phyloP scores from a whole-genome alignment of 2,329 filamentous ascomycete species.

The Claviceps purpurea region DNA sequence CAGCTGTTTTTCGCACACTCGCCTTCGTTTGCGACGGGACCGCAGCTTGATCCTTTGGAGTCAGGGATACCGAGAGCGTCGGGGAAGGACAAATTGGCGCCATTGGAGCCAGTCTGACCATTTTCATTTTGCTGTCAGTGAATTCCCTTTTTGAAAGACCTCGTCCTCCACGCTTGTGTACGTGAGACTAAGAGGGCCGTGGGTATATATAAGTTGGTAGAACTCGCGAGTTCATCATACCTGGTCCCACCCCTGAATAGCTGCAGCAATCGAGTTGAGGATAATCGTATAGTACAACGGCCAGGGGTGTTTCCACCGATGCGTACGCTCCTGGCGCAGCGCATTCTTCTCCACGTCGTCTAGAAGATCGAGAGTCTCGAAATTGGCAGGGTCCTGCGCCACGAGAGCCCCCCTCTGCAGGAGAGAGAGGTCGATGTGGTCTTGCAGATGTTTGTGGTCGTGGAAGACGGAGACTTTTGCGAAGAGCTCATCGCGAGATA shows the following conservation, averaged over 20 bases:
- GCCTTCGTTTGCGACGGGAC: conserved; percentile 21
- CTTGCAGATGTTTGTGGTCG: conserved; percentile 28
- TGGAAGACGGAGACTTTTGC: conserved; percentile 42
- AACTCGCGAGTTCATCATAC: conserved; percentile 7
- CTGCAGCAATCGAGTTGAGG: conserved; percentile 39
- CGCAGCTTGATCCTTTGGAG: conserved; percentile 15
- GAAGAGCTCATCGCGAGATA: conserved; percentile 38
- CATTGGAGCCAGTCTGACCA: conserved; percentile 29
- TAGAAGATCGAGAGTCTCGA: conserved; percentile 16
- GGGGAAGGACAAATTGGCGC: conserved; percentile 34
- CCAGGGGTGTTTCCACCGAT: conserved; percentile 43
- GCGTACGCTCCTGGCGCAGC: conserved; percentile 36
- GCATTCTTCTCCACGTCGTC: conserved; percentile 22
- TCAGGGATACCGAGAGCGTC: conserved; percentile 29
- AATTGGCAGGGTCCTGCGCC: conserved; percentile 22
- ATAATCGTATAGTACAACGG: conserved; percentile 35
- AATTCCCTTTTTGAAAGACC: background rate
- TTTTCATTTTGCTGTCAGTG: background rate
- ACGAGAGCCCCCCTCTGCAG: conserved; percentile 26
- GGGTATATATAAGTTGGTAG: too few relatives aligned
- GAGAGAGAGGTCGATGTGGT: conserved; percentile 26
- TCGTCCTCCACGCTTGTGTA: too few relatives aligned
- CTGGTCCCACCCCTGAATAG: conserved; percentile 36
- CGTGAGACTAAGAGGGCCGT: too few relatives aligned
- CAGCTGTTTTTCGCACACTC: conserved; percentile 35